Percentiles rank a stretch among this genome's conserved stretches.
Evolutionary conservation across 1,284 basidiomycete species (phyloP).

Genomic region (Pseudozyma sp.): DNA sequence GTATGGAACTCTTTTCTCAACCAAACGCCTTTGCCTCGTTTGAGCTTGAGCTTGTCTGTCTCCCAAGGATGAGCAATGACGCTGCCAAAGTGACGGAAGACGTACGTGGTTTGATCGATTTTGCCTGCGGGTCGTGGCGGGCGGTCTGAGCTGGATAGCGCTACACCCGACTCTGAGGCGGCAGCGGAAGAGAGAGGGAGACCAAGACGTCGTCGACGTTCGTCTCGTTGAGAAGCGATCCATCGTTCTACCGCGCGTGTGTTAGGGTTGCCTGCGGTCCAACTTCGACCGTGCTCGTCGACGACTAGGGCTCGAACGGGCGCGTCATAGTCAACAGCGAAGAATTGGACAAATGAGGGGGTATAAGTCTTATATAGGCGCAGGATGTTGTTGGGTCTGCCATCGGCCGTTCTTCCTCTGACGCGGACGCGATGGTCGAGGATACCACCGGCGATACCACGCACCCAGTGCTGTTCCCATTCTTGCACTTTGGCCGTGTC

Average conservation of each 20-base stretch:
- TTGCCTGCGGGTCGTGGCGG: conserved; percentile 29
- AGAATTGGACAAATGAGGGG: conserved; percentile 53
- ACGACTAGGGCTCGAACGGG: conserved; percentile 41
- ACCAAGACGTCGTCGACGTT: conserved; percentile 29
- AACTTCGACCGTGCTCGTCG: conserved; percentile 45
- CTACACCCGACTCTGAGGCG: neutral
- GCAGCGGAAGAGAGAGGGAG: neutral
- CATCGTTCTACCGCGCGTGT: conserved; percentile 36
- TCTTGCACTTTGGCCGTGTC: conserved; percentile 35
- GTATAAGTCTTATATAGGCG: conserved; percentile 46
- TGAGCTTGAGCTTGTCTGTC: conserved; percentile 31
- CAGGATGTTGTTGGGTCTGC: conserved; percentile 16
- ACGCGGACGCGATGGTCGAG: conserved; percentile 26
- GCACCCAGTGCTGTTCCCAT: conserved; percentile 60
- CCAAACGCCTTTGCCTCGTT: conserved; percentile 40
- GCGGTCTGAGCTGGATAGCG: conserved; percentile 24
- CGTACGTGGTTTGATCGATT: conserved; percentile 52
- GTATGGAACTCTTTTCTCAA: conserved; percentile 47
- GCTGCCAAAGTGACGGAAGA: conserved; percentile 42
- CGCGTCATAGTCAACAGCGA: conserved; percentile 16
- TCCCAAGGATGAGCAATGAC: conserved; percentile 53
- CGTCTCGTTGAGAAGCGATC: conserved; percentile 35
- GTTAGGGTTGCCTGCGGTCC: conserved; percentile 44
- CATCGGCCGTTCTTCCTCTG: conserved; percentile 2
- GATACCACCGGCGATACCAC: conserved; percentile 35